Evolutionary conservation across 768 basidiomycete genomes (phyloP), one percentile per base, ranked within the genome.

Genomic region (Udeniomyces megalosporus): DNA sequence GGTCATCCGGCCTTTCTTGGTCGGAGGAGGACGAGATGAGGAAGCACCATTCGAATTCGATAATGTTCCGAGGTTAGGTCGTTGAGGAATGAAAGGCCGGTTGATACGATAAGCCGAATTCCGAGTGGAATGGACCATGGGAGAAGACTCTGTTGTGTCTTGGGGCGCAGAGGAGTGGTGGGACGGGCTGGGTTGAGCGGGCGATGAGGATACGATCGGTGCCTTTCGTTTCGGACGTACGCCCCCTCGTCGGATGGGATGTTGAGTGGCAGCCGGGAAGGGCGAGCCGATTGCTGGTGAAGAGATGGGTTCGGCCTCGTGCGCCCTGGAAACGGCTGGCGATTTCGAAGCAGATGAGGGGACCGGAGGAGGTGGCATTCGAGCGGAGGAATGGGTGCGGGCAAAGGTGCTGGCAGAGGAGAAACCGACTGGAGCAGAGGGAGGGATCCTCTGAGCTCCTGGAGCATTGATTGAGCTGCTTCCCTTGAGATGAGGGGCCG

Each of bases 121-220:
- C 20, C 28, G 32, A 53, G 52, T n/a, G 52, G 32, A 32, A 31
- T 29, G 31, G 4, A 29, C 52, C 14, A 34, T 32, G 17, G 52
- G 14, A 24, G 52, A n/a, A 17, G 52, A 50, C 49, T 38, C n/a
- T n/a, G n/a, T n/a, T n/a, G n/a, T n/a, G n/a, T n/a, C n/a, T n/a
- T n/a, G n/a, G n/a, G n/a, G n/a, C n/a, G n/a, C 38, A 42, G 17
- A 17, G 38, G 17, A 17, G 38, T 42, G 38, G 38, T 42, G 24
- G 11, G 31, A 26, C 17, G 50, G 50, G 28, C 50, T 52, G 5
- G 17, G n/a, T 42, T 24, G 28, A 20, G 32, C 48, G 0, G 58
- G 58, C 4, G 58, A 60, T n/a, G 58, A 60, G 15, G 58, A 60
- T 6, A 52, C 58, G 46, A 52, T 26, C n/a, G 28, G 48, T 32